Evolutionary conservation across 345 rosid genomes (phyloP), one percentile per base, ranked within the genome.

Genomic region (Eucalyptus regnans): DNA sequence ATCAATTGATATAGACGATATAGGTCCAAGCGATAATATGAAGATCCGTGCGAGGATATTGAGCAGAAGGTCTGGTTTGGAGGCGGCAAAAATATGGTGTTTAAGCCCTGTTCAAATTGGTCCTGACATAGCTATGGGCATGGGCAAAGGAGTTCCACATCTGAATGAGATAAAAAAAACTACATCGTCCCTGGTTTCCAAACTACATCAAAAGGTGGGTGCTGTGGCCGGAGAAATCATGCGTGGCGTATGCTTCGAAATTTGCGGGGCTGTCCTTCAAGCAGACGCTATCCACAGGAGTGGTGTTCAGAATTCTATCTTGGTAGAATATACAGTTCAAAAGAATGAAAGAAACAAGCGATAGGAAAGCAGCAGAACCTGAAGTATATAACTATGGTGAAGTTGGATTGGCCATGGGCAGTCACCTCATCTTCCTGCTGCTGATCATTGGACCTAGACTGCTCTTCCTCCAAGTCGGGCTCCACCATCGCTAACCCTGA

Each of bases 121-220:
- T 3, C 97, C 98, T n/a, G 91, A 95, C 94, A 93, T 93, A 96
- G 96, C 37, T 4, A 95, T 94, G 7, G 97, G 94, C 89, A 94
- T 95, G 96, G 95, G 98, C 88, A 96, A 94, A 93, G 97, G 97
- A 91, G 98, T 95, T 5, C 97, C 95, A 86, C 95, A 95, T 92
- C 89, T 94, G 5, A 96, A 96, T 50, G 97, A 96, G 93, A 95
- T 94, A 23, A 95, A 20, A 95, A 94, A 92, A 96, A 96, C 41
- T 96, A 96, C 18, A 95, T 95, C 43, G 96, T 96, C 44, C 96
- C 97, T 87, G 97, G 97, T 23, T 96, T 95, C 94, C 98, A 95
- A 87, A 94, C 96, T 97, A 96, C 98, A 9, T 95, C 97, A 18
- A 12, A 94, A 94, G 91, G 96, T 93, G 92, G 96, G 97, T 41